These are phyloP conservation scores for Globisporangium alternatum DNA, from an alignment of 352 stramenopile species.

Conservation along the genomic window DNA sequence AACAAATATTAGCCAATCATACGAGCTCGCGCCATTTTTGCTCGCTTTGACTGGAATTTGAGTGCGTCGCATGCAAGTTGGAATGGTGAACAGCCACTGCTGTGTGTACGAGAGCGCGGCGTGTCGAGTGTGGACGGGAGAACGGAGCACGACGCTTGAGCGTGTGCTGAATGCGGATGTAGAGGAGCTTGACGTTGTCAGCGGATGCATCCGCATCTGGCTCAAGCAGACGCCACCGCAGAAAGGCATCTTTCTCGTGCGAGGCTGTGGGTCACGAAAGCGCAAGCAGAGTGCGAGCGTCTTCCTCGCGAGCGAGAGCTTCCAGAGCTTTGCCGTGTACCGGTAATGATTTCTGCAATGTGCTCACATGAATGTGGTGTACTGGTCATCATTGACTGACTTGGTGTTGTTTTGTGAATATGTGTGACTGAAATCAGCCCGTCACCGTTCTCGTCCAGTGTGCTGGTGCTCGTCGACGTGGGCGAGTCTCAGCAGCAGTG, in stretches of 20 bases:
- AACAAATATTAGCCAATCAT: no score
- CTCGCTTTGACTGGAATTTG: background rate
- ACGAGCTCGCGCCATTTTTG: background rate
- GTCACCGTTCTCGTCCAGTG: constrained; percentile 49
- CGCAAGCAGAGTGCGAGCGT: constrained; percentile 16
- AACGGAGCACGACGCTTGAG: constrained; percentile 23
- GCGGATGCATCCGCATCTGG: constrained; percentile 9
- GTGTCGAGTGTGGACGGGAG: constrained; percentile 47
- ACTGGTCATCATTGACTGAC: background rate
- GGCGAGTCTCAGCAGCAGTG: constrained; percentile 38
- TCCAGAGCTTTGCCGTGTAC: constrained; percentile 47
- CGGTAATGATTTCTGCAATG: background rate
- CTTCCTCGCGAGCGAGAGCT: constrained; percentile 27
- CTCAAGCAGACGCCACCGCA: background rate
- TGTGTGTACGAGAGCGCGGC: constrained; percentile 30
- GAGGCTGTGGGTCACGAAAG: background rate
- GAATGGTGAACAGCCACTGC: background rate
- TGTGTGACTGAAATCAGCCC: constrained; percentile 22
- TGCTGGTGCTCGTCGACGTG: constrained; percentile 51
- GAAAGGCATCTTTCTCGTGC: constrained; percentile 11
- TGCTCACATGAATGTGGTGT: background rate
- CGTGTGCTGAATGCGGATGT: constrained; percentile 27
- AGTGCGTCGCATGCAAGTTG: background rate
- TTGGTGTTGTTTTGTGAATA: background rate
- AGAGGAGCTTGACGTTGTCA: constrained; percentile 24